These are phyloP conservation scores for Abelmoschus esculentus DNA, from an alignment of 345 rosid species.

Conservation along the genomic window DNA sequence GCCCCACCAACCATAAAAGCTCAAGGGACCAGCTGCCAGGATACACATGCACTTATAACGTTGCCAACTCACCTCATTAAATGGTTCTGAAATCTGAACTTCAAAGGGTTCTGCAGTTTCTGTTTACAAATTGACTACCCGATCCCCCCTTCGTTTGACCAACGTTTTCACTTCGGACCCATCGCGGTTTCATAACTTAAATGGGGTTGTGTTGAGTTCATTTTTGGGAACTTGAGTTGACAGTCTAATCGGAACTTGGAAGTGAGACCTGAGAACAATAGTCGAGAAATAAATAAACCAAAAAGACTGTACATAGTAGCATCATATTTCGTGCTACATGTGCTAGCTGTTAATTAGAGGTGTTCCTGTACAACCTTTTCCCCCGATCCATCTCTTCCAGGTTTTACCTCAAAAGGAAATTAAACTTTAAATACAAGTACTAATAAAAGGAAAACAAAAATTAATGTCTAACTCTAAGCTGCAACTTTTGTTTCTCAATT, in stretches of 20 bases:
- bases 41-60: not conserved
- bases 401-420: slow-evolving; percentile 1
- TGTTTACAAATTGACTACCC: slow-evolving; percentile 1
- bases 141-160: not conserved
- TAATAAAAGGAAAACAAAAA: not conserved
- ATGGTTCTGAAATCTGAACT: slow-evolving; percentile 9
- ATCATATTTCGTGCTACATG: slow-evolving; percentile 11
- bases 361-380: slow-evolving; percentile 11
- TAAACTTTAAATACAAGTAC: not conserved
- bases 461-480: not conserved
- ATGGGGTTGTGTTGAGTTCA: not conserved
- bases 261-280: not conserved
- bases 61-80: slow-evolving; percentile 16
- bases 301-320: not conserved
- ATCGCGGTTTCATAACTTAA: not conserved
- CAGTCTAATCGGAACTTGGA: not conserved
- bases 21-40: not conserved
- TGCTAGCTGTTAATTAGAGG: slow-evolving; percentile 7
- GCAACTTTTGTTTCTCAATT: not conserved
- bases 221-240: not conserved
- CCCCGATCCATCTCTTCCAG: not conserved
- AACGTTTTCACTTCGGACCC: not conserved
- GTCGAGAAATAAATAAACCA: not conserved
- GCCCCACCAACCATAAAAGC: slow-evolving; percentile 5
- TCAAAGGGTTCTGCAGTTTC: not conserved